Evolutionary conservation across 2,329 filamentous ascomycete species (phyloP), one percentile per base, ranked within the genome.

Genomic region (Aspergillus niger): DNA sequence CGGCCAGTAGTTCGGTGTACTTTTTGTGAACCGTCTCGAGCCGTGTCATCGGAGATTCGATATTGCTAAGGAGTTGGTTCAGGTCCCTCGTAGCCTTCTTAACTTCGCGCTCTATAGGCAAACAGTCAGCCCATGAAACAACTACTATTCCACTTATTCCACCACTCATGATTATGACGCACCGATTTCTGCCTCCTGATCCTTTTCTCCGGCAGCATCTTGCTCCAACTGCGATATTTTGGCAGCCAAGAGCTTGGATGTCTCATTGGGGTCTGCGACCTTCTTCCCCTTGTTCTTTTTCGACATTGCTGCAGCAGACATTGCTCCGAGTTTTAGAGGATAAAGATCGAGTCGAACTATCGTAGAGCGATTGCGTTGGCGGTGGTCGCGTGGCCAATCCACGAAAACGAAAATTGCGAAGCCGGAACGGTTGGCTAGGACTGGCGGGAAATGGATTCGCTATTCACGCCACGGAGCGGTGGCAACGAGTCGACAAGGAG

Each of bases 111-210:
- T 96, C 94, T 96, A 75, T 76, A 57, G 64, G 39, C 59, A 59
- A 67, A 59, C 60, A 62, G 67, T 74, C 66, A 70, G 66, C 57
- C 55, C 32, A 58, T 50, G 22, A 54, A 60, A 51, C 47, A 64
- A 61, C 58, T 57, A 67, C 60, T 63, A 60, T 51, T 43, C 48
- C 44, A 22, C 10, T 38, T 49, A 30, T 58, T 43, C 58, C 58
- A 60, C 20, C 49, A 39, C 30, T 54, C 36, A 58, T 50, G 44
- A 54, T 54, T 55, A 52, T 52, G 53, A 85, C 88, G 74, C 81
- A 96, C 92, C 92, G 75, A 99, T 97, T 82, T 98, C 95, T 63
- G 90, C 87, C 79, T 97, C 93, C 78, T 97, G 92, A 69, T 96
- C 94, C 77, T 96, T 97, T 75, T 97, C 93, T 61, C 92, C 91